Evolutionary conservation across 148 eudicot genomes (phyloP).

Genomic region (Vaccinium myrtillus): DNA sequence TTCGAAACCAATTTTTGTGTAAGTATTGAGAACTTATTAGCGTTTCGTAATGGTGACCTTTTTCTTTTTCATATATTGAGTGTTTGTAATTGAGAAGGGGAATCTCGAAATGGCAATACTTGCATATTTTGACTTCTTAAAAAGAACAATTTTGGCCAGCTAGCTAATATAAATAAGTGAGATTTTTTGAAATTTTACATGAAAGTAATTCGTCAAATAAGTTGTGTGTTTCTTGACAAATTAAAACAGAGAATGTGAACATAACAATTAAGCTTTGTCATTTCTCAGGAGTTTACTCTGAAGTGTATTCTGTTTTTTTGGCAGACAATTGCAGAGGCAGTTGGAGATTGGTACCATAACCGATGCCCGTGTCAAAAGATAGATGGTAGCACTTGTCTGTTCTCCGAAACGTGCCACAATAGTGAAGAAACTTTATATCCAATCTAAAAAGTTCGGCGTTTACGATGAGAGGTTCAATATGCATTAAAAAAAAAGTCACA

Average conservation of each 20-base stretch:
- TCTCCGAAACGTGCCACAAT: conserved; percentile 66
- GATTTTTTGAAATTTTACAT: background rate
- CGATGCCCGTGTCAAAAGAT: conserved; percentile 57
- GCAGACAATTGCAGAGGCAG: conserved; percentile 83
- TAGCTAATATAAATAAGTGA: background rate
- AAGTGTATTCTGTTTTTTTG: background rate
- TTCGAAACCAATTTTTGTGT: background rate
- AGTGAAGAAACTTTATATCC: background rate
- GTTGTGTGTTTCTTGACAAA: background rate
- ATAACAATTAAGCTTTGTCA: background rate
- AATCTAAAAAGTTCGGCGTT: conserved; percentile 14
- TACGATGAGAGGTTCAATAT: too few species aligned
- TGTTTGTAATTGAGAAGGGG: too few species aligned
- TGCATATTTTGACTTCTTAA: too few species aligned
- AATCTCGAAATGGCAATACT: too few species aligned
- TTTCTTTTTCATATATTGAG: background rate
- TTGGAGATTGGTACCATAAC: conserved; percentile 83
- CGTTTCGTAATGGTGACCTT: background rate
- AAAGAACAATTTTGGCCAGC: background rate
- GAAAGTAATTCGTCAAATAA: background rate
- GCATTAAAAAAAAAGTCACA: too few species aligned
- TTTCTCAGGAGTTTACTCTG: background rate
- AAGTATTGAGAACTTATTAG: background rate
- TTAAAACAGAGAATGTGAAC: background rate
- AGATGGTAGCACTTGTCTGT: conserved; percentile 75